Base-by-base conservation (phyloP, 768 basidiomycete genomes). In the Boletus sp. region DNA sequence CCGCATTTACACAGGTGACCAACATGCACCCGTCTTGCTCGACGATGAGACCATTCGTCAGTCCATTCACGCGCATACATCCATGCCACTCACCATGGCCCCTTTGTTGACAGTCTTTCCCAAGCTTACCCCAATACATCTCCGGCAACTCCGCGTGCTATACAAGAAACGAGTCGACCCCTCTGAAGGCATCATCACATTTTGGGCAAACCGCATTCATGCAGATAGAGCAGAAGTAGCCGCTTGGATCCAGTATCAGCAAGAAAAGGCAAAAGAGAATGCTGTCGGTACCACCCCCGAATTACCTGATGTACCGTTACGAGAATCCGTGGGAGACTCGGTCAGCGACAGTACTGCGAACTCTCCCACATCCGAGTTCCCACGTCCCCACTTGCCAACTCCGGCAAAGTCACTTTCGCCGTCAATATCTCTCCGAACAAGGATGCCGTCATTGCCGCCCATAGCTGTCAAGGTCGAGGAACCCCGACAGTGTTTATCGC, bases 381-480 rank as follows among this genome's bases (percentile, higher is more conserved):
- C 64, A 40, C 57, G 55, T 1, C 57, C 68, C 0, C 69, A 70
- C 47, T 43, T 70, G 34, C 69, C 69, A 1, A 70, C 69, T 0
- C 69, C 69, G 27, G 57, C 70, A 17, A 58, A 60, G 19, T 70
- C 69, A 0, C 43, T 53, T 15, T 69, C 68, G 7, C 69, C 69
- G 0, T 30, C 50, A 1, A 41, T 30, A 47, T 53, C 56, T 0
- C 59, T 58, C 1, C 49, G 52, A 3, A 51, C 51, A 23, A 51
- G 68, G 15, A 35, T 60, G 33, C 58, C 33, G 17, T 72, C 70
- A n/a, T 46, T 72, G 30, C 69, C 69, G 0, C 63, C 64, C 25
- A 72, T 70, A 33, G 64, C 63, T 9, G 57, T 72, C 45, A 70
- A 70, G 53, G 27, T 56, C 11, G 69, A 70, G n/a, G 67, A 66